These are phyloP conservation scores for Coniosporium tulheliwenetii DNA, from an alignment of 2,329 filamentous ascomycete genomes.

Conservation along the genomic window DNA sequence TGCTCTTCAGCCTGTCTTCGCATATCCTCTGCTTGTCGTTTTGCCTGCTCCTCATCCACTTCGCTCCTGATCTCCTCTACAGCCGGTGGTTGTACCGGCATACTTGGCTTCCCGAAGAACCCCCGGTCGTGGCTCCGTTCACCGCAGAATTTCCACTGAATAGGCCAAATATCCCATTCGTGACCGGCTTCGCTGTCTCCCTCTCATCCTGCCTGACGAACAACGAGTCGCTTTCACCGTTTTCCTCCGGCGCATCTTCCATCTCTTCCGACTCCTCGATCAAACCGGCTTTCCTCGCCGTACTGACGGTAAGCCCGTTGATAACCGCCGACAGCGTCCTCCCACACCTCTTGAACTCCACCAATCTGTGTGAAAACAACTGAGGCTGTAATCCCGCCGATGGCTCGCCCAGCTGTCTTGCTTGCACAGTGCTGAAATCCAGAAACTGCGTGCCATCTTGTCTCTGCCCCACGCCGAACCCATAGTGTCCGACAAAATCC, in stretches of 20 bases:
- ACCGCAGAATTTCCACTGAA: too few species aligned
- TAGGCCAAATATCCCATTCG: too few species aligned
- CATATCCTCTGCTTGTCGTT: too few species aligned
- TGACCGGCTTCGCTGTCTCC: neutral
- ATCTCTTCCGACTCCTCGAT: constrained; percentile 26
- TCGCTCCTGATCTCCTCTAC: too few species aligned
- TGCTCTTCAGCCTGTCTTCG: too few species aligned
- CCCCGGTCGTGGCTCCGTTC: too few species aligned
- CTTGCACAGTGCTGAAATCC: constrained; percentile 33
- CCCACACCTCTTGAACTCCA: constrained; percentile 42
- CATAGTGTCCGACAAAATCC: constrained; percentile 37
- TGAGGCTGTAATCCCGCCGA: constrained; percentile 26
- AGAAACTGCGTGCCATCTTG: constrained; percentile 32
- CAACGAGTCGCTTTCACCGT: constrained; percentile 17
- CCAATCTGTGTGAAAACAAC: constrained; percentile 34
- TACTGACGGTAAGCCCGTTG: constrained; percentile 36
- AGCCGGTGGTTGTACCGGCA: too few species aligned
- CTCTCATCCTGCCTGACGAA: constrained; percentile 21
- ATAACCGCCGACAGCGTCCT: constrained; percentile 41
- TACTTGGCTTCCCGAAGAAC: too few species aligned
- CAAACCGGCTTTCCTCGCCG: constrained; percentile 33
- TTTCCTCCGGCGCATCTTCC: constrained; percentile 17
- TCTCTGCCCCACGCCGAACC: constrained; percentile 32
- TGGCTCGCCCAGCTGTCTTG: constrained; percentile 12
- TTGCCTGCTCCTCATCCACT: too few species aligned